phyloP scores from a whole-genome alignment of 768 basidiomycete genomes.

The Trametes elegans region DNA sequence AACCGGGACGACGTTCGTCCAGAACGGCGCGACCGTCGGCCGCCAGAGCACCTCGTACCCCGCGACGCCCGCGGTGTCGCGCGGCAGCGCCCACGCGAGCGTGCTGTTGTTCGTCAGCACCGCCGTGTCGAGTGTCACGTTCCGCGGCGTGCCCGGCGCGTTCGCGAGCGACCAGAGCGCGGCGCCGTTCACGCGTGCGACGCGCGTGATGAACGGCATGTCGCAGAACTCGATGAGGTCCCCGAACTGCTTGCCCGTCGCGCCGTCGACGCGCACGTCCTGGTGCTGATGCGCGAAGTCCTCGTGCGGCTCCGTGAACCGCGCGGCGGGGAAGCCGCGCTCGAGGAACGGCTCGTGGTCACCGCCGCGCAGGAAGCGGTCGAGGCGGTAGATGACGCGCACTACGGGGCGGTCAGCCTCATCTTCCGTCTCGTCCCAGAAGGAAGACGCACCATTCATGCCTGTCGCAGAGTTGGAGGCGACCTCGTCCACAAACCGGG shows the following conservation, averaged over 20 bases:
- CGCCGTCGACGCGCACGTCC: constrained; percentile 46
- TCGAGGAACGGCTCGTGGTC: constrained; percentile 52
- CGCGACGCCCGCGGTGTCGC: constrained; percentile 36
- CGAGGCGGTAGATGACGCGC: constrained; percentile 48
- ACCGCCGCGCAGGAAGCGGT: constrained; percentile 55
- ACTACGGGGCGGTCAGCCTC: constrained; percentile 32
- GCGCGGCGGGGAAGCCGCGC: constrained; percentile 50
- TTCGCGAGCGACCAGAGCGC: constrained; percentile 55
- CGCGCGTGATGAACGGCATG: constrained; percentile 49
- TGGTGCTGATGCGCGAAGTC: constrained; percentile 60
- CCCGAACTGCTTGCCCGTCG: constrained; percentile 52
- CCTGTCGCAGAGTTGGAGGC: constrained; percentile 45
- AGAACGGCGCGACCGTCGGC: constrained; percentile 43
- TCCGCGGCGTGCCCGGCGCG: constrained; percentile 52
- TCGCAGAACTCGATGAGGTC: constrained; percentile 54
- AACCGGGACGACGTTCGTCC: constrained; percentile 50
- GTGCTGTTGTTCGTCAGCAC: constrained; percentile 55
- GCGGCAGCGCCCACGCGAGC: constrained; percentile 43
- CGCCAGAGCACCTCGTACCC: constrained; percentile 55
- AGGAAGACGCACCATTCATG: constrained; percentile 44
- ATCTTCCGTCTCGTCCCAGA: no score
- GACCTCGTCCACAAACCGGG: constrained; percentile 52
- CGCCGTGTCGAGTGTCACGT: constrained; percentile 44
- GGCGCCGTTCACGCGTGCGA: constrained; percentile 51
- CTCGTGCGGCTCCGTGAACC: constrained; percentile 57